A percentile compares a stretch with the other conserved stretches of the same genome.
Conservation (phyloP, 208 protist species). For the Acanthamoeba triangularis region DNA sequence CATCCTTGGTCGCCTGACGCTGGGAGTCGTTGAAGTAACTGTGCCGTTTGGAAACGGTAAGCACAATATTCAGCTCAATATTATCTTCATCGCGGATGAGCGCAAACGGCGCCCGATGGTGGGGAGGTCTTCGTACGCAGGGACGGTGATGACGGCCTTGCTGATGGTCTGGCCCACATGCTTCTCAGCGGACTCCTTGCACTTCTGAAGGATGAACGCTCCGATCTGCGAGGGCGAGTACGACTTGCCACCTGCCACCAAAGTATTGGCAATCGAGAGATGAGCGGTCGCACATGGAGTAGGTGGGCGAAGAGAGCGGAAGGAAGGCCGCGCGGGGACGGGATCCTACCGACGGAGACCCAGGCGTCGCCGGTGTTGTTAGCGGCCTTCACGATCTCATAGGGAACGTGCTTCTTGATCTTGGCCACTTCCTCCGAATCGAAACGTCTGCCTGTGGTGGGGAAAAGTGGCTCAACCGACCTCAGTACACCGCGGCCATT, state of each 20-base stretch:
- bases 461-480: background rate
- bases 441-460: conserved; percentile 77
- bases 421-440: conserved; percentile 78
- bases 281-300: background rate
- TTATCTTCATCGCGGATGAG: background rate
- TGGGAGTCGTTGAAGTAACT: conserved; percentile 95
- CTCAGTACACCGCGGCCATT: background rate
- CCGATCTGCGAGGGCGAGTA: conserved; percentile 86
- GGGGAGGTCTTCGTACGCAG: conserved; percentile 79
- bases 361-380: background rate
- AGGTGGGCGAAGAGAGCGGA: background rate
- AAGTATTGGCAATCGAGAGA: conserved; percentile 88
- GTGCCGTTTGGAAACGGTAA: background rate
- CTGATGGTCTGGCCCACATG: conserved; percentile 81
- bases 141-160: conserved; percentile 93
- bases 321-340: too few species aligned
- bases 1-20: conserved; percentile 95
- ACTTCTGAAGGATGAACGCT: conserved; percentile 94
- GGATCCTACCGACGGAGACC: background rate
- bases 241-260: conserved; percentile 77
- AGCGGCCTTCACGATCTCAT: too few species aligned
- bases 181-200: conserved; percentile 88
- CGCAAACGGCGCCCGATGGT: background rate
- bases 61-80: background rate
- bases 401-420: too few species aligned